Evolutionary conservation across 164 flowering plant genomes (phyloP), one percentile per base, ranked within the genome.

Genomic region (Umbilicus rupestris): DNA sequence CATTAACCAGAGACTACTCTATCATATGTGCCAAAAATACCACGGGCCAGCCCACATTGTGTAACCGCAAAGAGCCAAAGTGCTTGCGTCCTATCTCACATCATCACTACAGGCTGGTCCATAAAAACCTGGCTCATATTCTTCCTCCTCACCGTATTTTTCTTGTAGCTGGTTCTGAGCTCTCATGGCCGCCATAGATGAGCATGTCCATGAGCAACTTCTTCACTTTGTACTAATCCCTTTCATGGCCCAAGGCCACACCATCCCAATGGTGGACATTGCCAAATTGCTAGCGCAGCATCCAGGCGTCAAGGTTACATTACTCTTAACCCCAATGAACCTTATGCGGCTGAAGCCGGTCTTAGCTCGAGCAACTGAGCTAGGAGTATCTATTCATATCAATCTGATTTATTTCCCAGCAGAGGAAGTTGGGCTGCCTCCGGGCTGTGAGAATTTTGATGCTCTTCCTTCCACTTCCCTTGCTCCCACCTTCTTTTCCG

Each of bases 161-260:
- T 35, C 6, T 35, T 35, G 37, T 35, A 35, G 7, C 37, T 3
- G 7, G 7, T 35, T 35, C 7, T 5, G 37, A 41, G 44, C 16
- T 41, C 44, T 9, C 44, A 31, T 31, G 64, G 39, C 64, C 17
- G 3, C 41, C n/a, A 5, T 4, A 31, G 3, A 15, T 31, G 37
- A 52, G 41, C 67, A 68, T n/a, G n/a, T n/a, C n/a, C n/a, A n/a
- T n/a, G n/a, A n/a, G n/a, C n/a, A n/a, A n/a, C n/a, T n/a, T 31
- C 68, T 45, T 39, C 74, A 72, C 65, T 62, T 72, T 14, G 19
- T 62, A 45, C 24, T 72, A 14, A 28, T 72, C 6, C 74, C 74
- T 12, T 39, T 68, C 24, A 64, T 72, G 71, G 60, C 66, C 16
- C 71, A 66, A 50, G 68, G 74, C 68, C 74, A 72, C 71, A 64